These are phyloP conservation scores for Chalciporus chontae DNA, from an alignment of 768 basidiomycete genomes.

Conservation along the genomic window DNA sequence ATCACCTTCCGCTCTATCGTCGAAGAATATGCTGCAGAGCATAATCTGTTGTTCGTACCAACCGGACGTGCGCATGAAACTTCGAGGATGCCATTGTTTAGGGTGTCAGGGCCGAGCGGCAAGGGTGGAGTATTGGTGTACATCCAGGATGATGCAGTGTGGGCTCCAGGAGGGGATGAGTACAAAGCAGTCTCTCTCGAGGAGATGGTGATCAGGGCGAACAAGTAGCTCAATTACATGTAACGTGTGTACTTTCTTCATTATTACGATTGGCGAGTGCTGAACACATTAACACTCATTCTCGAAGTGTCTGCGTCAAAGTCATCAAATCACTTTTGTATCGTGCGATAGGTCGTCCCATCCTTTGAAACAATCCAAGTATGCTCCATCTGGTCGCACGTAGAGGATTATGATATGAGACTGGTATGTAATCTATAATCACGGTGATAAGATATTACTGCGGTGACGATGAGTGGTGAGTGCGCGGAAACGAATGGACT, in stretches of 20 bases:
- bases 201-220: conserved; percentile 78
- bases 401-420: not conserved
- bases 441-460: conserved; percentile 29
- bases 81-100: conserved; percentile 87
- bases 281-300: no score
- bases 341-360: no score
- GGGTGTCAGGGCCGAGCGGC: conserved; percentile 79
- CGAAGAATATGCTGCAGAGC: conserved; percentile 81
- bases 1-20: conserved; percentile 92
- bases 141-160: conserved; percentile 90
- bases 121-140: conserved; percentile 87
- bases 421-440: conserved; percentile 23
- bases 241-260: not conserved
- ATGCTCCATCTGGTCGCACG: not conserved
- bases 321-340: no score
- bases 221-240: conserved; percentile 17
- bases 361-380: no score
- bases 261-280: not conserved
- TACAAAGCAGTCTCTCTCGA: conserved; percentile 81
- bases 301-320: no score
- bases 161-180: conserved; percentile 66
- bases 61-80: conserved; percentile 79
- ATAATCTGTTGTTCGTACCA: conserved; percentile 88
- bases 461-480: conserved; percentile 29
- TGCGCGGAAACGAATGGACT: conserved; percentile 17